Evolutionary conservation across 768 basidiomycete genomes (phyloP).

Genomic region (Leccinum uliginosum): DNA sequence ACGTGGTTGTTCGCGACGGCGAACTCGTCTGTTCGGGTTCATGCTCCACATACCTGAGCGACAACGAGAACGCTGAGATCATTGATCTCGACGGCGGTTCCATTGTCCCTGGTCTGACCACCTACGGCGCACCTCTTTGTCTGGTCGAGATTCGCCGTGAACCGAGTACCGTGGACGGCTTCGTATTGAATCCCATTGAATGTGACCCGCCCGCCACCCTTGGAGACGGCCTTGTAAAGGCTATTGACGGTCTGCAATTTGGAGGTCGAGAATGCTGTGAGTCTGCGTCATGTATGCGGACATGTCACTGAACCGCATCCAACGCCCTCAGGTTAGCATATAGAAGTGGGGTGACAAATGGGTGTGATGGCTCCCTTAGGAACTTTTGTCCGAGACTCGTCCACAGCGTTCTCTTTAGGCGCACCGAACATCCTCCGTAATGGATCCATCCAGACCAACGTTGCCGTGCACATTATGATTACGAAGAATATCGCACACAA

Average conservation of each 20-base stretch:
- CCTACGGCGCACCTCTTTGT: constrained; percentile 70
- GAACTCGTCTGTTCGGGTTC: constrained; percentile 46
- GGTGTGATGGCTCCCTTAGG: constrained; percentile 53
- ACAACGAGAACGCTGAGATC: constrained; percentile 25
- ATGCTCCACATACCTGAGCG: constrained; percentile 20
- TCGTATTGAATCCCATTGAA: constrained; percentile 50
- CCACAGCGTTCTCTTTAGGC: constrained; percentile 57
- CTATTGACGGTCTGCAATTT: constrained; percentile 40
- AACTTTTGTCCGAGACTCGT: constrained; percentile 54
- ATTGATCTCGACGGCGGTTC: constrained; percentile 72
- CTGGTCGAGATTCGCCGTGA: constrained; percentile 66
- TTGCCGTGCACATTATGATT: constrained; percentile 61
- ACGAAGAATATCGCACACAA: constrained; percentile 33
- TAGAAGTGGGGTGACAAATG: constrained; percentile 60
- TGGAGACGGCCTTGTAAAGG: constrained; percentile 11
- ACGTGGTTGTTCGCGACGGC: constrained; percentile 46
- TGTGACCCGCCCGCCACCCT: constrained; percentile 32
- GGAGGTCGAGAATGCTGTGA: constrained; percentile 12
- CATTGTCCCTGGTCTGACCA: constrained; percentile 63
- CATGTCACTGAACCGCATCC: neutral
- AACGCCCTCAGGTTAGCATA: constrained; percentile 51
- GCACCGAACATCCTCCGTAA: constrained; percentile 23
- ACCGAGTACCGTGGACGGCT: constrained; percentile 66
- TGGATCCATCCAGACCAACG: constrained; percentile 39
- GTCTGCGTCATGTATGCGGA: constrained; percentile 13